Percentiles rank a stretch among this genome's conserved stretches.
phyloP scores from a whole-genome alignment of 2,329 filamentous ascomycete species.

The Penicillium sp. region DNA sequence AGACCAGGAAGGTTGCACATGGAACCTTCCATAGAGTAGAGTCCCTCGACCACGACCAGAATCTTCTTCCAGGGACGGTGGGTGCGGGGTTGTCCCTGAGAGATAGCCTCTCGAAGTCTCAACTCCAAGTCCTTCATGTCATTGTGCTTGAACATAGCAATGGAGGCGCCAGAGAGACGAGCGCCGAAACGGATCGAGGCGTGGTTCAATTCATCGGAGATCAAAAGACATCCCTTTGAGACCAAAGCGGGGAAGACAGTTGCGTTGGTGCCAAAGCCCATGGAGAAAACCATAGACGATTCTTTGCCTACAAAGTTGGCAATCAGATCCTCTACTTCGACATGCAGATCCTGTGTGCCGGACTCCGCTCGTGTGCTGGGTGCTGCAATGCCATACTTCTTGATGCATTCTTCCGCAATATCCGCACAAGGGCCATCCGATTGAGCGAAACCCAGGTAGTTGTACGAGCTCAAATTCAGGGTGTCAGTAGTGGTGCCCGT shows the following conservation, averaged over 20 bases:
- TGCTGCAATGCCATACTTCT: constrained; percentile 79
- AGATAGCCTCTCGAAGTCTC: constrained; percentile 85
- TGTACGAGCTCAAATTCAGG: constrained; percentile 98
- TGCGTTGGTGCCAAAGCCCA: constrained; percentile 97
- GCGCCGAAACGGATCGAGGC: constrained; percentile 95
- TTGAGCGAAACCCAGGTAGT: constrained; percentile 97
- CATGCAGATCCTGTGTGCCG: constrained; percentile 80
- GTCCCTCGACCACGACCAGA: constrained; percentile 87
- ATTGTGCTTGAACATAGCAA: constrained; percentile 96
- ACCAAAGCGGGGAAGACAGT: constrained; percentile 89
- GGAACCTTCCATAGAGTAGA: constrained; percentile 99
- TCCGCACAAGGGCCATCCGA: constrained; percentile 96
- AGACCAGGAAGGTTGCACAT: constrained; percentile 97
- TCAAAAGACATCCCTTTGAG: constrained; percentile 86
- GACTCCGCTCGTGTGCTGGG: constrained; percentile 78
- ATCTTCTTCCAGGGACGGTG: constrained; percentile 99
- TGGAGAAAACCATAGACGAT: constrained; percentile 93
- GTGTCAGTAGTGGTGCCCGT: constrained; percentile 91
- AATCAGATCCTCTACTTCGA: constrained; percentile 86
- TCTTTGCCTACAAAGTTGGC: constrained; percentile 93
- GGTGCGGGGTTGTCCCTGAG: constrained; percentile 95
- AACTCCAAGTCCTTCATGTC: constrained; percentile 85
- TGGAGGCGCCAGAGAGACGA: constrained; percentile 89
- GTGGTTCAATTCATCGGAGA: constrained; percentile 97
- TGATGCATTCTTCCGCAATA: constrained; percentile 79